Base-by-base conservation (phyloP, 2,329 filamentous ascomycete genomes). In the Cercospora zeae-maydis region DNA sequence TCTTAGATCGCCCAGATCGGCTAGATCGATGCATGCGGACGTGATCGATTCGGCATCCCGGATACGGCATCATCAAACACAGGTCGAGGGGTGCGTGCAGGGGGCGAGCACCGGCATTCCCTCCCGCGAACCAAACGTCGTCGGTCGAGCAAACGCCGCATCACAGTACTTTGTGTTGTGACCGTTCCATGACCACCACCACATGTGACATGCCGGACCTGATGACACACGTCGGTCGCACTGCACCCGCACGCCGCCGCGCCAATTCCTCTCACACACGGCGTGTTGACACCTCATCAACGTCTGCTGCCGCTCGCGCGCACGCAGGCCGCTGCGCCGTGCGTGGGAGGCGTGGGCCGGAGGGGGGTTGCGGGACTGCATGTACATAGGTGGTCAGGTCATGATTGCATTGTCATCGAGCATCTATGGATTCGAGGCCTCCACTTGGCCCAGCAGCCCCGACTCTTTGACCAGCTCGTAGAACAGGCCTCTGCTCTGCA, bases 401-500 rank as follows among this genome's bases (percentile, higher is more conserved):
- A n/a, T 8, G 9, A 6, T 19, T 27, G 3, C 24, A 27, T 27
- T 27, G 24, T 31, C 47, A 31, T 30, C 47, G 24, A 54, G 13
- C 4, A 42, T 54, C 58, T 64, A 59, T 49, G 33, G 51, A 45
- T 57, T 62, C 6, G 63, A 63, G 11, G 14, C 63, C 30, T 75
- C 72, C 31, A 76, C 67, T 33, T 71, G 66, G 68, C 83, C 81
- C 61, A 88, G 78, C 64, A 99, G 80, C 42, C 93, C 93, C 3
- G 93, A 91, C 79, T 99, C 93, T 78, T 88, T 93, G 65, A 97
- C 95, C 53, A 99, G 81, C 62, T 93, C 88, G 78, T 95, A 91
- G 76, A 99, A 99, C 57, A 91, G 78, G 1, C 93, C 91, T 74
- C 86, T 86, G 73, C 84, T 83, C 76, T 86, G 86, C 66, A 96